Percentiles rank a stretch among this genome's conserved stretches.
Conservation (phyloP, 2,329 filamentous ascomycete genomes). For the Penicillium sp. region DNA sequence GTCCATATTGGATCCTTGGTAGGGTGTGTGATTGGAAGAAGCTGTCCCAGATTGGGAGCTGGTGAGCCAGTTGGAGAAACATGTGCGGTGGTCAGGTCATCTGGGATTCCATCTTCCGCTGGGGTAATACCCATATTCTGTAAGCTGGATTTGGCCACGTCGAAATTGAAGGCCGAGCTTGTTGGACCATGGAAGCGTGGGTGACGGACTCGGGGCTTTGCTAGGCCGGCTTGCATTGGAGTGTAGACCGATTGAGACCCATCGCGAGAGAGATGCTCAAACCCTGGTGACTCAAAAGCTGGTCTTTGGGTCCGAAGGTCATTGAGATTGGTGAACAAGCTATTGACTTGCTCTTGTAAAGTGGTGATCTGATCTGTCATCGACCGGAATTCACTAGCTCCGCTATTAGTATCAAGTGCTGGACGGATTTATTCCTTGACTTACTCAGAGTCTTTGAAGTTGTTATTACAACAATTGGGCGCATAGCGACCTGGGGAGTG, state of each 20-base stretch:
- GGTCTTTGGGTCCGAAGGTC: conserved; percentile 56
- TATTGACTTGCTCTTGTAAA: conserved; percentile 81
- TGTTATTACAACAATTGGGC: conserved; percentile 67
- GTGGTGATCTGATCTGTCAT: conserved; percentile 71
- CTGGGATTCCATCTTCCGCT: conserved; percentile 59
- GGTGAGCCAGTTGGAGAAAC: conserved; percentile 51
- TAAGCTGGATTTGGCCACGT: conserved; percentile 81
- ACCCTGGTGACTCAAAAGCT: conserved; percentile 31
- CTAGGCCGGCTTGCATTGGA: conserved; percentile 40
- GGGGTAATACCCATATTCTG: conserved; percentile 84
- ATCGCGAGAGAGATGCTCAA: conserved; percentile 39
- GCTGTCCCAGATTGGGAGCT: conserved; percentile 34
- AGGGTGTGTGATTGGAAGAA: conserved; percentile 40
- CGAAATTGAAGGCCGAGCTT: conserved; percentile 78
- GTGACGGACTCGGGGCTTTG: conserved; percentile 52
- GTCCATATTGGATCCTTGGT: conserved; percentile 76
- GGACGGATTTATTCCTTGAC: conserved; percentile 16
- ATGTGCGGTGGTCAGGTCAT: conserved; percentile 53
- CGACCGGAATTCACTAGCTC: conserved; percentile 67
- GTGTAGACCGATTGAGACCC: conserved; percentile 39
- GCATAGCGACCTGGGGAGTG: conserved; percentile 55
- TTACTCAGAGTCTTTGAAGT: conserved; percentile 82
- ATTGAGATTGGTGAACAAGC: conserved; percentile 69
- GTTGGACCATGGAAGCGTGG: conserved; percentile 79
- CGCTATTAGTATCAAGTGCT: conserved; percentile 2